Percentiles rank a stretch among this genome's conserved stretches.
Evolutionary conservation across 2,329 filamentous ascomycete genomes (phyloP).

Genomic region (Bisporella sp.): DNA sequence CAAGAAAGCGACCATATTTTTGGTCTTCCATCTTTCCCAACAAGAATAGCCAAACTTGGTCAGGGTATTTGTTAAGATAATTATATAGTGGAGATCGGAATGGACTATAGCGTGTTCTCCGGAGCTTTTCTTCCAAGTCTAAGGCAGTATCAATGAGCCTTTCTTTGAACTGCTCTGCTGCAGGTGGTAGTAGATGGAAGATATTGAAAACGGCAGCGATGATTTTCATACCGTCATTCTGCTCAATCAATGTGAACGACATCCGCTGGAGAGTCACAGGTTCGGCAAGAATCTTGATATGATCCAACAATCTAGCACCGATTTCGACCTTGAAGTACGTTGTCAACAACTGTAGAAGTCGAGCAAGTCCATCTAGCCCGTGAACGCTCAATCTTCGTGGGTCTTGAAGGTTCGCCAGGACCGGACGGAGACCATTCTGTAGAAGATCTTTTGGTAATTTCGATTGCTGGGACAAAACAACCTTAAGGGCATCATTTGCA

Average conservation of each 20-base stretch:
- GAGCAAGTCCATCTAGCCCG: constrained; percentile 83
- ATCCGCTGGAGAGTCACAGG: constrained; percentile 74
- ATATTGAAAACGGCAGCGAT: constrained; percentile 94
- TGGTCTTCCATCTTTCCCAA: constrained; percentile 74
- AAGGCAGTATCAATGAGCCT: constrained; percentile 85
- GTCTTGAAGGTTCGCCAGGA: constrained; percentile 94
- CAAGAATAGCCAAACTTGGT: constrained; percentile 78
- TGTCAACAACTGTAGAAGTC: constrained; percentile 82
- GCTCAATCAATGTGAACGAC: constrained; percentile 91
- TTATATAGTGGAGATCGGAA: constrained; percentile 87
- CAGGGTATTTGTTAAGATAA: constrained; percentile 88
- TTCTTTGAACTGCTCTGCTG: constrained; percentile 86
- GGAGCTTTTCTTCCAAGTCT: constrained; percentile 75
- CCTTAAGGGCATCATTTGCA: constrained; percentile 82
- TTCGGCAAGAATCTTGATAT: constrained; percentile 87
- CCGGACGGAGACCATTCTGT: constrained; percentile 87
- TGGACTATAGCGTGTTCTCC: constrained; percentile 83
- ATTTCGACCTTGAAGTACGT: constrained; percentile 99
- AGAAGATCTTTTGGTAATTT: constrained; percentile 93
- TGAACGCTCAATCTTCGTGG: constrained; percentile 83
- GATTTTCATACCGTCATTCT: constrained; percentile 87
- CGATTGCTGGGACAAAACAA: constrained; percentile 79
- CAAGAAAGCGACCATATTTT: constrained; percentile 83
- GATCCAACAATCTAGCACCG: constrained; percentile 83
- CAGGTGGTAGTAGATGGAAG: constrained; percentile 88